Evolutionary conservation across 83 land plant genomes (phyloP).

Genomic region (Isoetes engelmannii): DNA sequence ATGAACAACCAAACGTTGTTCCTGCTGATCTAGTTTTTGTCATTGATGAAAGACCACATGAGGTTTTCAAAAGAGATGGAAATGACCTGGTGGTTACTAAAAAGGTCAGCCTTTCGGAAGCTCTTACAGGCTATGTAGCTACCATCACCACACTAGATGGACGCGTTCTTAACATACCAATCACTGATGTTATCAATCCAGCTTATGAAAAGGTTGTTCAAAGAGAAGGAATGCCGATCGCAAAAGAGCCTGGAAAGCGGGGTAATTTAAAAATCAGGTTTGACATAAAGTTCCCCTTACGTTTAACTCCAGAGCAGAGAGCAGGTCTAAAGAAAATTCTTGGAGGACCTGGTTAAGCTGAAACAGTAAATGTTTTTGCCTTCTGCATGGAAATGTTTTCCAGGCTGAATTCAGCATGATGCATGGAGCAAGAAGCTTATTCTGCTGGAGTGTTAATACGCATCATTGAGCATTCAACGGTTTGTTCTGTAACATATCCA

Average conservation of each 20-base stretch:
- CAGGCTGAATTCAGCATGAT: no score
- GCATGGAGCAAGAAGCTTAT: no score
- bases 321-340: conserved; percentile 8
- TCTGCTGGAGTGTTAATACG: no score
- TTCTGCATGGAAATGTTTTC: no score
- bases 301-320: conserved; percentile 16
- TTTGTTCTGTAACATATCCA: no score
- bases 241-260: conserved; percentile 12
- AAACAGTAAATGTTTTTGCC: no score
- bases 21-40: conserved; percentile 23
- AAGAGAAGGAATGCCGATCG: conserved; percentile 22
- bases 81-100: conserved; percentile 13
- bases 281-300: conserved; percentile 14
- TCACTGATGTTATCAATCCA: conserved; percentile 9
- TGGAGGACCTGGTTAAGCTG: neutral
- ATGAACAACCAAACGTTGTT: conserved; percentile 14
- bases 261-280: conserved; percentile 20
- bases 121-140: conserved; percentile 12
- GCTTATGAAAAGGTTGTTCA: conserved; percentile 22
- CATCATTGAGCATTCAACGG: no score
- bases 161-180: conserved; percentile 9
- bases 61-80: conserved; percentile 14
- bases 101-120: conserved; percentile 19
- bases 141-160: conserved; percentile 16
- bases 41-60: conserved; percentile 16